Conservation (phyloP, 2,329 filamentous ascomycete genomes). For the Sarocladiaceae sp. region DNA sequence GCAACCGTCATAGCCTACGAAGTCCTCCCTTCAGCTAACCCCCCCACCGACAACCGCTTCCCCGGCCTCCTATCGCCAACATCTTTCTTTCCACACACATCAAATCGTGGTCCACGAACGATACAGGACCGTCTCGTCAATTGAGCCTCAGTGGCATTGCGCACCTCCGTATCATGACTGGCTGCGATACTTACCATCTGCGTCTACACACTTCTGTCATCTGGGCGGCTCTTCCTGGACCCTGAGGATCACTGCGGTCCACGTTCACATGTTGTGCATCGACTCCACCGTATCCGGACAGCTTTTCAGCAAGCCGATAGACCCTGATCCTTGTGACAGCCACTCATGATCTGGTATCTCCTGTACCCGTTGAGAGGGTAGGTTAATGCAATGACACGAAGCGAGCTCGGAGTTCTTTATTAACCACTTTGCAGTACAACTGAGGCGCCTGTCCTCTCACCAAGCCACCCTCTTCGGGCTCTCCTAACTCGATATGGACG, state of each 20-base stretch:
- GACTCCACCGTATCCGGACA: neutral
- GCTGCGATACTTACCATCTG: neutral
- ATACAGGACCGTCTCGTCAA: neutral
- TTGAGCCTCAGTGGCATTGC: neutral
- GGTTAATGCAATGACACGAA: constrained; percentile 27
- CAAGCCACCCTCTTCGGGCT: constrained; percentile 60
- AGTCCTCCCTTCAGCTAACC: neutral
- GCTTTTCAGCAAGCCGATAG: neutral
- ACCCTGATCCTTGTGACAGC: constrained; percentile 4
- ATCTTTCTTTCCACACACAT: neutral
- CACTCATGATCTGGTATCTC: constrained; percentile 68
- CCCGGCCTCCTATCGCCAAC: neutral
- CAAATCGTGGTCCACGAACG: neutral
- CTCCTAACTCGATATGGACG: constrained; percentile 66
- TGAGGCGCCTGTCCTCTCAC: constrained; percentile 62
- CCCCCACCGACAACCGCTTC: neutral
- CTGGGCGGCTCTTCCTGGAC: constrained; percentile 3
- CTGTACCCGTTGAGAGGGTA: constrained; percentile 74
- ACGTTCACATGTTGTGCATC: constrained; percentile 6
- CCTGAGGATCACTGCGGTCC: constrained; percentile 3
- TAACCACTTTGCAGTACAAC: constrained; percentile 55
- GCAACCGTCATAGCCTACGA: neutral
- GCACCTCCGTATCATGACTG: neutral
- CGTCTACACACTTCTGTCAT: neutral
- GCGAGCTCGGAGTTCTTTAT: neutral